phyloP scores from a whole-genome alignment of 1,284 basidiomycete genomes.

The Fomes fomentarius region DNA sequence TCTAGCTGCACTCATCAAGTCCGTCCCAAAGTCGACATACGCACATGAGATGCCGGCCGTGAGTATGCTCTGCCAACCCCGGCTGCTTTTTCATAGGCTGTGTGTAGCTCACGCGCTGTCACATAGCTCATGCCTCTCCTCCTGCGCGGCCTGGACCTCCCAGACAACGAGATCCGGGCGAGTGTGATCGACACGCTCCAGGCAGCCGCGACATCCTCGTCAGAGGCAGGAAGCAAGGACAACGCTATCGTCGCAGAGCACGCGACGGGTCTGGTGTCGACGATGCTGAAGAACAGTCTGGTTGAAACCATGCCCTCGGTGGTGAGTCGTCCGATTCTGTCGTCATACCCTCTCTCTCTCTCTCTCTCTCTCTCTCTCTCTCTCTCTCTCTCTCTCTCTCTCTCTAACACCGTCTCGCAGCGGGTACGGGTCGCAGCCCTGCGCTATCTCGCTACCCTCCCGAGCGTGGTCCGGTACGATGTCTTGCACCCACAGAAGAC shows the following conservation, averaged over 20 bases:
- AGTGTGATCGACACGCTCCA: slow-evolving; percentile 85
- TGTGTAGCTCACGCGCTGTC: background rate
- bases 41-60: slow-evolving; percentile 70
- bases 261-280: slow-evolving; percentile 68
- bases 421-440: slow-evolving; percentile 79
- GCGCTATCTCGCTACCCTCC: slow-evolving; percentile 73
- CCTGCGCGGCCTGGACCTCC: slow-evolving; percentile 81
- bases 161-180: slow-evolving; percentile 72
- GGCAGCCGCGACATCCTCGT: slow-evolving; percentile 60
- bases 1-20: slow-evolving; percentile 80
- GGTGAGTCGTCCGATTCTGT: too few relatives aligned
- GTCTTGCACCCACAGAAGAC: slow-evolving; percentile 77
- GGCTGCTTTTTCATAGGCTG: background rate
- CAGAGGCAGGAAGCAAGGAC: slow-evolving; percentile 41
- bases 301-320: slow-evolving; percentile 52
- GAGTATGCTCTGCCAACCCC: slow-evolving; percentile 22
- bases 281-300: slow-evolving; percentile 69
- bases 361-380: too few relatives aligned
- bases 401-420: slow-evolving; percentile 50
- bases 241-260: slow-evolving; percentile 64
- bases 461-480: slow-evolving; percentile 77
- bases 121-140: slow-evolving; percentile 87
- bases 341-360: background rate
- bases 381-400: too few relatives aligned
- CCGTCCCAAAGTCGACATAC: slow-evolving; percentile 80